These are phyloP conservation scores for Stephania yunnanensis DNA, from an alignment of 164 flowering plant species.

Conservation along the genomic window DNA sequence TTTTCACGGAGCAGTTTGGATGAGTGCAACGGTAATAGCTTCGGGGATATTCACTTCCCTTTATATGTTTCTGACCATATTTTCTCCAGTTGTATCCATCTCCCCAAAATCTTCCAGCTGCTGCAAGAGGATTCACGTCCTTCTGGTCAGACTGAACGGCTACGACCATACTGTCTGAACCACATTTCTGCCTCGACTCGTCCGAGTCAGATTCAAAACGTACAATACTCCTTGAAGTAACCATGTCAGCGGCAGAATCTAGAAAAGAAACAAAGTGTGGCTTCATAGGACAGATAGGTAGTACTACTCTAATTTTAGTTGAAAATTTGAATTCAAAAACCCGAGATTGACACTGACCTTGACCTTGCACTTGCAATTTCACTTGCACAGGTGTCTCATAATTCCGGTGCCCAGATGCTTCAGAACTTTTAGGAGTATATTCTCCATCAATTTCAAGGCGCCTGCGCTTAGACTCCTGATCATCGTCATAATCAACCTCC, in stretches of 20 bases:
- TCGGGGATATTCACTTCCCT: constrained; percentile 73
- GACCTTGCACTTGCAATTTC: constrained; percentile 39
- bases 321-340: constrained; percentile 26
- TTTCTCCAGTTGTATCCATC: constrained; percentile 88
- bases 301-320: constrained; percentile 29
- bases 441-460: constrained; percentile 2
- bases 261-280: constrained; percentile 22
- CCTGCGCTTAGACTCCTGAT: constrained; percentile 29
- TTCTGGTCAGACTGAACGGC: constrained; percentile 36
- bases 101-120: constrained; percentile 48
- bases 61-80: constrained; percentile 80
- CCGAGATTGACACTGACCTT: constrained; percentile 32
- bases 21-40: constrained; percentile 83
- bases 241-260: constrained; percentile 20
- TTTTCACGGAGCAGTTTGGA: constrained; percentile 80
- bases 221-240: constrained; percentile 21
- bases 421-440: constrained; percentile 17
- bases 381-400: constrained; percentile 28
- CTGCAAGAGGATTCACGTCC: constrained; percentile 28
- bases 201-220: constrained; percentile 19
- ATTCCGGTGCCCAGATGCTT: constrained; percentile 27
- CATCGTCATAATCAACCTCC: constrained; percentile 49
- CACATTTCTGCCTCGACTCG: constrained; percentile 15
- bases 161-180: constrained; percentile 17
- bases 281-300: constrained; percentile 24